phyloP scores from a whole-genome alignment of 169 alveolate genomes.

The Perkinsus chesapeaki region DNA sequence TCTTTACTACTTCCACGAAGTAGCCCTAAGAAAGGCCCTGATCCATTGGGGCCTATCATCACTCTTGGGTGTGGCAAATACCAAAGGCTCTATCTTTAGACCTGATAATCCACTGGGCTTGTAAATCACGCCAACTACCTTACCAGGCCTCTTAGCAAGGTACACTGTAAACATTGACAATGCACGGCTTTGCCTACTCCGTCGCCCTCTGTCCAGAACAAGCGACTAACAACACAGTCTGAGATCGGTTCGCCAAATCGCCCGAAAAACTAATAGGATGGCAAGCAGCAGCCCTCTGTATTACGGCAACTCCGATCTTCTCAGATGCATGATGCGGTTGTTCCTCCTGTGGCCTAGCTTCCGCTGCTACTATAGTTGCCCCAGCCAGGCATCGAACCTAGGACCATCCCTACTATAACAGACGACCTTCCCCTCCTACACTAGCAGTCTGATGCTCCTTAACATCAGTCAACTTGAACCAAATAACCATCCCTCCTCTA shows the following conservation, averaged over 20 bases:
- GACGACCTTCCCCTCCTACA: neutral
- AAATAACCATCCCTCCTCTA: neutral
- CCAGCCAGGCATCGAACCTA: neutral
- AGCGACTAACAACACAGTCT: neutral
- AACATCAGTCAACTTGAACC: neutral
- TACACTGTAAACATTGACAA: neutral
- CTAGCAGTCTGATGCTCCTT: neutral
- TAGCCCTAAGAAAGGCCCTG: neutral
- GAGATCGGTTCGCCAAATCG: neutral
- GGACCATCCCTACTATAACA: neutral
- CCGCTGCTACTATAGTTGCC: neutral
- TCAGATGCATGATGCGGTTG: neutral
- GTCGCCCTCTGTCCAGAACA: neutral
- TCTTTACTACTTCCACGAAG: neutral
- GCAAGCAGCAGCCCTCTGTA: too few species aligned
- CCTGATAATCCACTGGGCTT: neutral
- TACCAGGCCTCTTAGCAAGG: neutral
- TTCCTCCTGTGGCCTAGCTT: neutral
- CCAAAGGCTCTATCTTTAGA: neutral
- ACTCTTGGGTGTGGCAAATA: neutral
- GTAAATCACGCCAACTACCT: neutral
- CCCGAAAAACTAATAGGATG: neutral
- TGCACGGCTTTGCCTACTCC: neutral
- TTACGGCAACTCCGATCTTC: neutral
- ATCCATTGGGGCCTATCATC: neutral